Conservation (phyloP, 2,329 filamentous ascomycete species). For the Aspergillus aculeatus region DNA sequence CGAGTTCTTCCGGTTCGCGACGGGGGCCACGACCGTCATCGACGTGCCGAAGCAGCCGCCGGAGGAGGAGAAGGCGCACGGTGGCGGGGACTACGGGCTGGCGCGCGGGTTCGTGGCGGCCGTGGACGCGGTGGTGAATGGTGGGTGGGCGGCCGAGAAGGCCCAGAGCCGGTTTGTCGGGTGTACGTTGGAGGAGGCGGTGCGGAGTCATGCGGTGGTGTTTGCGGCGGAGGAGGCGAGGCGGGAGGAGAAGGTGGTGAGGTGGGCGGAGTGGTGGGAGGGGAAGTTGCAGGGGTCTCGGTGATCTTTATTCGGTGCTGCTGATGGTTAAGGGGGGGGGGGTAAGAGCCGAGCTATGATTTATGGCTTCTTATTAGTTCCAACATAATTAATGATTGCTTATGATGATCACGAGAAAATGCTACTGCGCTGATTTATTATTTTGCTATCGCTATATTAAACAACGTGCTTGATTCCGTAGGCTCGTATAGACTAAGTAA, state of each 20-base stretch:
- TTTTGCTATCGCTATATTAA: neutral
- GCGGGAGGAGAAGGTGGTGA: constrained; percentile 64
- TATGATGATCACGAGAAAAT: too few relatives aligned
- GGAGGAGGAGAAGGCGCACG: constrained; percentile 60
- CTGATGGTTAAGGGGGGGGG: neutral
- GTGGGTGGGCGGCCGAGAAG: constrained; percentile 61
- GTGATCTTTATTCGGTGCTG: neutral
- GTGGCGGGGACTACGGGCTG: constrained; percentile 77
- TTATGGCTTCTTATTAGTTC: neutral
- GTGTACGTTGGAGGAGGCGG: constrained; percentile 78
- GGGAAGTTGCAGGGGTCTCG: constrained; percentile 43
- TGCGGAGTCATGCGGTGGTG: constrained; percentile 88
- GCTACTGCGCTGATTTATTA: neutral
- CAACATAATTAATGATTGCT: too few relatives aligned
- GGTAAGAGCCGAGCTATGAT: neutral
- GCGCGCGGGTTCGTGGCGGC: constrained; percentile 80
- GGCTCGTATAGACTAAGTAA: neutral
- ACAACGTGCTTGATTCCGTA: neutral
- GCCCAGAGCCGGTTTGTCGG: constrained; percentile 77
- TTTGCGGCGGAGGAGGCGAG: constrained; percentile 92
- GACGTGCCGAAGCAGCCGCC: constrained; percentile 61
- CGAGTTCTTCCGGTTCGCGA: constrained; percentile 69
- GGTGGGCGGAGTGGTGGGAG: constrained; percentile 76
- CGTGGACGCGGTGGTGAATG: constrained; percentile 73
- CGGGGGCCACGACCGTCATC: constrained; percentile 51